Evolutionary conservation across 179 eudicot species (phyloP).

Genomic region (Amaranthus tricolor): DNA sequence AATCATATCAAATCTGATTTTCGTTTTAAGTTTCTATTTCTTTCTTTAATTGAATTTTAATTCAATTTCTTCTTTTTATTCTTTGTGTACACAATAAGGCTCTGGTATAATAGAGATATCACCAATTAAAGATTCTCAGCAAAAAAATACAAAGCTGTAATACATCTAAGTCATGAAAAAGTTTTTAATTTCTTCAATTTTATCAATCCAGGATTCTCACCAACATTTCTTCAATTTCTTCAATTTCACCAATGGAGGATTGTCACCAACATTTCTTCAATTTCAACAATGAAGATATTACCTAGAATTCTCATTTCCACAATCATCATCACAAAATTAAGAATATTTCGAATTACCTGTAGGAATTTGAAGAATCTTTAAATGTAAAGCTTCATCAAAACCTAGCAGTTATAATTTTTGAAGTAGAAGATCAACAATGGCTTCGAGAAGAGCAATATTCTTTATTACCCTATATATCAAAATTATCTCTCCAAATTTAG

Average conservation of each 20-base stretch:
- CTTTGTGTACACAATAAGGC: not conserved
- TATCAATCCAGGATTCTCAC: too few species aligned
- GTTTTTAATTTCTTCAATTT: too few species aligned
- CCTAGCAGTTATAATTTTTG: not conserved
- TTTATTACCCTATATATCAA: constrained; percentile 43
- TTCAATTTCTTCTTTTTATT: not conserved
- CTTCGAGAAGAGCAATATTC: constrained; percentile 68
- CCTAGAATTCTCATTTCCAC: not conserved
- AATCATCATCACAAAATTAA: not conserved
- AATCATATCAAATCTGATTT: too few species aligned
- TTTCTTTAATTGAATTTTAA: not conserved
- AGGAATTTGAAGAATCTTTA: not conserved
- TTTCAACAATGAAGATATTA: too few species aligned
- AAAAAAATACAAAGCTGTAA: constrained; percentile 17
- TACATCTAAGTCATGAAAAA: constrained; percentile 20
- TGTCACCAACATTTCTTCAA: too few species aligned
- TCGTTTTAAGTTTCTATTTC: not conserved
- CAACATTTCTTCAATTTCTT: too few species aligned
- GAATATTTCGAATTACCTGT: too few species aligned
- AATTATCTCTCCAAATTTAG: constrained; percentile 41
- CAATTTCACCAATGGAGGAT: too few species aligned
- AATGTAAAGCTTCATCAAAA: not conserved
- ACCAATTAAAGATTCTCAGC: constrained; percentile 25
- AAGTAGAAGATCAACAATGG: constrained; percentile 64
- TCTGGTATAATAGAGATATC: constrained; percentile 13